Evolutionary conservation across 306 rosid species (phyloP).

Genomic region (Bauhinia variegata): DNA sequence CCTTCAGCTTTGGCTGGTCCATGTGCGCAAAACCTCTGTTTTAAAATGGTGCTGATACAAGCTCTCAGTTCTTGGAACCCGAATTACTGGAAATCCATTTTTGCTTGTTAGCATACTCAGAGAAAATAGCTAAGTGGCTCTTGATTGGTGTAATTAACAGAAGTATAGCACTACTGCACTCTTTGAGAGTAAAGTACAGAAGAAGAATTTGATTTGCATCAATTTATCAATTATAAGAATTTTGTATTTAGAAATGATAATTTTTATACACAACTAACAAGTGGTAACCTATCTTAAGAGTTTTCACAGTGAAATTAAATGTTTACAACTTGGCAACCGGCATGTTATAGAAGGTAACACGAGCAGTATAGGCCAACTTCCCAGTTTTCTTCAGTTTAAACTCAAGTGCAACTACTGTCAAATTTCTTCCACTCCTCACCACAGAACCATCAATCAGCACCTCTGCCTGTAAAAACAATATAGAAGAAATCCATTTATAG

Average conservation of each 20-base stretch:
- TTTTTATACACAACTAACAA: no score
- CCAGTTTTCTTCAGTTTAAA: slow-evolving; percentile 56
- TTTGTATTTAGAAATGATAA: background rate
- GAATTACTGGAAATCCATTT: no score
- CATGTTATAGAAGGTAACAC: slow-evolving; percentile 61
- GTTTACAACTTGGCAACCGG: slow-evolving; percentile 58
- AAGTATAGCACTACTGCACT: background rate
- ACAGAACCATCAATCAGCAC: slow-evolving; percentile 53
- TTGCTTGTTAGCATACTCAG: no score
- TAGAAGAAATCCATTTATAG: slow-evolving; percentile 11
- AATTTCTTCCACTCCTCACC: slow-evolving; percentile 73
- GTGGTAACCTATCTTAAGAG: no score
- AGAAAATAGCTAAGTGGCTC: no score
- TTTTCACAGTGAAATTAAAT: slow-evolving; percentile 1
- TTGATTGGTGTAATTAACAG: background rate
- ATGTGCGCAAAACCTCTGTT: no score
- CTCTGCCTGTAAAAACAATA: slow-evolving; percentile 47
- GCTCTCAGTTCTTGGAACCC: no score
- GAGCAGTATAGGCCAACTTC: slow-evolving; percentile 54
- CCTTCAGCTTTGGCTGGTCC: no score
- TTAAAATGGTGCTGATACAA: no score
- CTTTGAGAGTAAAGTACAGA: no score
- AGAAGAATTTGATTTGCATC: no score
- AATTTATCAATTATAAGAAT: no score
- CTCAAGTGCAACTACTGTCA: slow-evolving; percentile 57